These are phyloP conservation scores for Cucumis sativus DNA, from an alignment of 306 rosid genomes.

Conservation along the genomic window Cucumber_9930_V3 NC_026656.2:16985501-16986000, in stretches of 20 bases:
- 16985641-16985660: background rate
- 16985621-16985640: background rate
- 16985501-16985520: background rate
- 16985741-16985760: background rate
- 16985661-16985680: background rate
- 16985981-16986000: background rate
- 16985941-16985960: background rate
- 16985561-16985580: background rate
- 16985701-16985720: background rate
- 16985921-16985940: background rate
- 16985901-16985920: background rate
- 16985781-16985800: conserved; percentile 4
- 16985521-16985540: background rate
- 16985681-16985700: background rate
- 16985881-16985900: conserved; percentile 2
- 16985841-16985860: conserved; percentile 3
- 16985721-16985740: background rate
- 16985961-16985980: background rate
- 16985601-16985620: conserved; percentile 6
- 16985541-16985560: background rate
- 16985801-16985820: conserved; percentile 3
- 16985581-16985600: background rate
- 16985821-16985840: conserved; percentile 3
- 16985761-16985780: background rate
- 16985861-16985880: background rate